Conservation (phyloP, 768 basidiomycete species). For the Trametes gibbosa region DNA sequence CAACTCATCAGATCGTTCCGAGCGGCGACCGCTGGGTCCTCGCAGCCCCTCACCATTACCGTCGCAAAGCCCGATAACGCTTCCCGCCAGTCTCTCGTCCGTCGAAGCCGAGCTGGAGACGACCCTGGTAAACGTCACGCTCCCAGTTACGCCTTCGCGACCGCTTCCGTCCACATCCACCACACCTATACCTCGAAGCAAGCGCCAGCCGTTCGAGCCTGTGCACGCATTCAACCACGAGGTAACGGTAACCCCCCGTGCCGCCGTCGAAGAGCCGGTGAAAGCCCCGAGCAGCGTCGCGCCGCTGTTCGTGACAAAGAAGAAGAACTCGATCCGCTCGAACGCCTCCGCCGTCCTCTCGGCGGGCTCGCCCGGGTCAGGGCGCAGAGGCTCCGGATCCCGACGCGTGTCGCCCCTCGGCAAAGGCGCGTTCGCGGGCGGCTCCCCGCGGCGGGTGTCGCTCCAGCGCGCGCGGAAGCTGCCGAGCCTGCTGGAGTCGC, state of each 20-base stretch:
- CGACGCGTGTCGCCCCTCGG: constrained; percentile 41
- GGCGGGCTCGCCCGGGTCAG: constrained; percentile 29
- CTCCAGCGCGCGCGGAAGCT: constrained; percentile 13
- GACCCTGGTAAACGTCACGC: constrained; percentile 29
- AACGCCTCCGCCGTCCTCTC: constrained; percentile 24
- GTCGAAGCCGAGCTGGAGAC: constrained; percentile 43
- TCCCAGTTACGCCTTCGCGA: constrained; percentile 21
- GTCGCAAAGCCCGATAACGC: constrained; percentile 42
- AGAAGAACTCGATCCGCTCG: constrained; percentile 66
- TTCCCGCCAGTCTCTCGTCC: constrained; percentile 32
- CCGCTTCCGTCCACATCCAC: constrained; percentile 25
- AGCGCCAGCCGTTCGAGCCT: constrained; percentile 62
- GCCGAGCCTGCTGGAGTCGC: neutral
- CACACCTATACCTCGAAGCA: constrained; percentile 65
- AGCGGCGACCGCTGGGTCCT: constrained; percentile 70
- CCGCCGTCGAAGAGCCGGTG: constrained; percentile 30
- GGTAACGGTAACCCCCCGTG: constrained; percentile 47
- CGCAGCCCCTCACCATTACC: constrained; percentile 65
- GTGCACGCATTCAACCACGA: constrained; percentile 45
- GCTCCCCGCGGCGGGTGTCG: constrained; percentile 23
- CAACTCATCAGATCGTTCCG: constrained; percentile 51
- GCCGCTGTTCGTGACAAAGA: constrained; percentile 85
- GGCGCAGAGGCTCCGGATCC: constrained; percentile 33
- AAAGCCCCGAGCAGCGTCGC: constrained; percentile 51
- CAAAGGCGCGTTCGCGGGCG: constrained; percentile 21